A percentile compares a stretch with the other conserved stretches of the same genome.
phyloP scores from a whole-genome alignment of 1,284 basidiomycete genomes.

The Boletus semigastroideus region DNA sequence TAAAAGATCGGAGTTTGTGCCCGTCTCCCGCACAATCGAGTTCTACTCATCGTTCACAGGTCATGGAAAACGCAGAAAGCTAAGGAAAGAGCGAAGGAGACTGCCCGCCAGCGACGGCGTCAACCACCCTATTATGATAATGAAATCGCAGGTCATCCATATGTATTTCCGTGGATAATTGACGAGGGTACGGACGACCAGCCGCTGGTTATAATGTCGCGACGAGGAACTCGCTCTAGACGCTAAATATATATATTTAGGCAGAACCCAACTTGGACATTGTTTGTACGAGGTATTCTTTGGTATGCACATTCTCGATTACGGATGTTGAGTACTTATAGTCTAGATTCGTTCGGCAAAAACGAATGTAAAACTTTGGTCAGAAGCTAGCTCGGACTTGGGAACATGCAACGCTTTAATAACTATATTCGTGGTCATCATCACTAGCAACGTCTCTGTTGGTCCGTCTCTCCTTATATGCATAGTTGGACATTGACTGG shows the following conservation, averaged over 20 bases:
- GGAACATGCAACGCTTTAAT: conserved; percentile 12
- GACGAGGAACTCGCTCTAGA: conserved; percentile 20
- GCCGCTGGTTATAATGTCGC: conserved; percentile 2
- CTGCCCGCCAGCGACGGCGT: conserved; percentile 9
- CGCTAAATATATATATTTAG: conserved; percentile 3
- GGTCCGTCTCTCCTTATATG: conserved; percentile 19
- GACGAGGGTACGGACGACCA: conserved; percentile 6
- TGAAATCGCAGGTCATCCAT: conserved; percentile 6
- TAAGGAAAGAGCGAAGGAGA: conserved; percentile 20
- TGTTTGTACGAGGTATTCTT: neutral
- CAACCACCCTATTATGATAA: conserved; percentile 12
- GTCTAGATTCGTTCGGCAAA: neutral
- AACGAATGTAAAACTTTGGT: neutral
- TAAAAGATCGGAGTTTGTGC: conserved; percentile 44
- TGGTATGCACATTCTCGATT: neutral
- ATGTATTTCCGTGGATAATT: conserved; percentile 5
- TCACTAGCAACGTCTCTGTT: conserved; percentile 21
- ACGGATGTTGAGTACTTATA: neutral
- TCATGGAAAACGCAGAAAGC: conserved; percentile 28
- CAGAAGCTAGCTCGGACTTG: neutral
- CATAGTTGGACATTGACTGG: conserved; percentile 42
- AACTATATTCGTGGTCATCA: conserved; percentile 31
- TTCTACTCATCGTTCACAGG: conserved; percentile 13
- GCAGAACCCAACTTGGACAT: neutral
- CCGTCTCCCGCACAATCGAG: neutral